These are phyloP conservation scores for Theileria orientalis DNA, from an alignment of 169 alveolate genomes.

Conservation along the genomic window DNA sequence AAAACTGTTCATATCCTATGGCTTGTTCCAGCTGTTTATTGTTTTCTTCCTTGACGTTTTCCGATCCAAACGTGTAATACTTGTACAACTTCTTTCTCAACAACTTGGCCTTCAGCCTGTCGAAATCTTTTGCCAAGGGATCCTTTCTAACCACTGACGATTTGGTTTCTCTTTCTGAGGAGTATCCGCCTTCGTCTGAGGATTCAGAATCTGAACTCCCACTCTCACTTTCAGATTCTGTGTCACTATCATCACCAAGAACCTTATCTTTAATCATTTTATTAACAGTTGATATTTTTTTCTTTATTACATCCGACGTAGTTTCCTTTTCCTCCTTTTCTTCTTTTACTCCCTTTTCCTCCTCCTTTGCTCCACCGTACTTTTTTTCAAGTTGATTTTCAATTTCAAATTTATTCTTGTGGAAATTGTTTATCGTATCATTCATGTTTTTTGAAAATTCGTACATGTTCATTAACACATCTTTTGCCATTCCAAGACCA, in stretches of 20 bases:
- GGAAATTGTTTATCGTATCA: slow-evolving; percentile 2
- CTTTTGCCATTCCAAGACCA: slow-evolving; percentile 30
- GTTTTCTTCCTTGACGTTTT: slow-evolving; percentile 19
- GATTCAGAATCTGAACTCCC: slow-evolving; percentile 6
- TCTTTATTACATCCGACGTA: slow-evolving; percentile 1
- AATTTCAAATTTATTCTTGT: slow-evolving; percentile 15
- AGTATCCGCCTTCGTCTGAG: not conserved
- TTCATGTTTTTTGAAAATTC: slow-evolving; percentile 4
- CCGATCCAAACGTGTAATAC: slow-evolving; percentile 8
- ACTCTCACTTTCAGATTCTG: slow-evolving; percentile 2
- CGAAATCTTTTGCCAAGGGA: slow-evolving; percentile 6
- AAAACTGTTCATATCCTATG: slow-evolving; percentile 34
- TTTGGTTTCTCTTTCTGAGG: not conserved
- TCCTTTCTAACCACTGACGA: slow-evolving; percentile 3
- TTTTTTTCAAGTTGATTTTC: slow-evolving; percentile 14
- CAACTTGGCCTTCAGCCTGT: not conserved
- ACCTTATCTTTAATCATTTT: slow-evolving; percentile 10
- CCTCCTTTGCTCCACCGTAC: slow-evolving; percentile 24
- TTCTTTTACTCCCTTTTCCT: slow-evolving; percentile 26
- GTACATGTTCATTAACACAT: slow-evolving; percentile 15
- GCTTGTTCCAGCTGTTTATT: slow-evolving; percentile 24
- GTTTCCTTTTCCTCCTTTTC: slow-evolving; percentile 12
- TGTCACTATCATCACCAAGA: not conserved
- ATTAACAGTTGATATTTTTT: not conserved
- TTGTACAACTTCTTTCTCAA: slow-evolving; percentile 12